These are phyloP conservation scores for Alnus glutinosa DNA, from an alignment of 306 rosid species.

Conservation along the genomic window DNA sequence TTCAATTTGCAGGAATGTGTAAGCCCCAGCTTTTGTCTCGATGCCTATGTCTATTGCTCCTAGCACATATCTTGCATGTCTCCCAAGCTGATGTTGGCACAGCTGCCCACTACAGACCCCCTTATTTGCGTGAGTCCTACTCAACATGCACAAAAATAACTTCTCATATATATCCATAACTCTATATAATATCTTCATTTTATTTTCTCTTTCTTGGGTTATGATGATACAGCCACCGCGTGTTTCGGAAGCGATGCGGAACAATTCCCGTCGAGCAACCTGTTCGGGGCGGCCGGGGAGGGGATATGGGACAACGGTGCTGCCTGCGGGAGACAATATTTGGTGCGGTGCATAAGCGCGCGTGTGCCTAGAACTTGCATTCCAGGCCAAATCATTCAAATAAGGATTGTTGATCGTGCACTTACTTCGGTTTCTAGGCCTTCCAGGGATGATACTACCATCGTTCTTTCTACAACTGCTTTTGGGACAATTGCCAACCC, in stretches of 20 bases:
- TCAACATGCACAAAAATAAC: too few species aligned
- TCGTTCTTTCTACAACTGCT: constrained; percentile 63
- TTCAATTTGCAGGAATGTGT: too few species aligned
- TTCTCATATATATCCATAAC: too few species aligned
- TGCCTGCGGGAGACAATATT: constrained; percentile 71
- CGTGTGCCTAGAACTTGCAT: constrained; percentile 44
- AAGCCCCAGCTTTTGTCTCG: too few species aligned
- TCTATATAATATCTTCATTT: too few species aligned
- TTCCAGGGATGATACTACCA: constrained; percentile 31
- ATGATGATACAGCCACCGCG: constrained; percentile 46
- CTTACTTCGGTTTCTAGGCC: constrained; percentile 46
- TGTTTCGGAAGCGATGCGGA: constrained; percentile 49
- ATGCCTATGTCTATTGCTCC: too few species aligned
- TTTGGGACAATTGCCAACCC: constrained; percentile 51
- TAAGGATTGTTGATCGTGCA: constrained; percentile 73
- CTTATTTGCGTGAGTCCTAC: too few species aligned
- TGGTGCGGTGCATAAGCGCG: constrained; percentile 73
- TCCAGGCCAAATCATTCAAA: constrained; percentile 48
- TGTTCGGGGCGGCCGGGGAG: constrained; percentile 78
- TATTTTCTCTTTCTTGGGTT: too few species aligned
- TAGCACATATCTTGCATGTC: too few species aligned
- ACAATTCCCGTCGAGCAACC: constrained; percentile 56
- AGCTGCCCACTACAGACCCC: too few species aligned
- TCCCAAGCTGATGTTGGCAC: too few species aligned
- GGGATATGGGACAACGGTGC: constrained; percentile 95